Evolutionary conservation across 2,329 filamentous ascomycete genomes (phyloP), one percentile per base, ranked within the genome.

Genomic region (Aspergillus carbonarius): DNA sequence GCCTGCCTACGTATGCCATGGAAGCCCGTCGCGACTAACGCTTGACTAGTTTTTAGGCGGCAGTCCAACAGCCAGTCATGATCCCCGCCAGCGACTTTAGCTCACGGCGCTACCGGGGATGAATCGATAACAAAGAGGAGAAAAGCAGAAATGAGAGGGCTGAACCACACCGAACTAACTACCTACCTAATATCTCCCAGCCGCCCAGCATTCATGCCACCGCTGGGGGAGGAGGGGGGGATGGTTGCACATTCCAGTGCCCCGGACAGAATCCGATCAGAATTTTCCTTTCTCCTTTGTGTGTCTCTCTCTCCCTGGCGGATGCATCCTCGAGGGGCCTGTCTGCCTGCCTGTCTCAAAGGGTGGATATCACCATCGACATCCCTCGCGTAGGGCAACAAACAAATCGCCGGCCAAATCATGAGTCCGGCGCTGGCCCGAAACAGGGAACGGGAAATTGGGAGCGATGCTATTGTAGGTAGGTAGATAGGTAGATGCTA

Each of bases 71-170:
- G 44, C 44, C 44, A 48, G 15, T 48, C 44, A 48, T n/a, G 9
- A 17, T 5, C 9, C n/a, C 25, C 23, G 44, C 44, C 44, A 10
- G 44, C 17, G 15, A 48, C 44, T 48, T 48, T 48, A 48, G 44
- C 44, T 48, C 44, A 48, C 23, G 44, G 44, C 44, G 27, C 44
- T 48, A 48, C 44, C 44, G 44, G 25, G 44, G 44, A 48, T 48
- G 44, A 48, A 48, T 48, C 44, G 44, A 48, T 48, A 48, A 48
- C 23, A 48, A 32, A 48, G 44, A 48, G 44, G 44, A 48, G 44
- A 48, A 30, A 40, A 47, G 20, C 39, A 42, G 39, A 13, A 18
- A 17, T 27, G 42, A 23, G 42, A 25, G 23, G 23, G 23, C 42
- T 10, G 13, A 27, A 46, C 23, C 42, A 27, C 20, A 47, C 42